These are phyloP conservation scores for Mucor circinelloides DNA, from an alignment of 371 early-diverging fungal genomes.

Conservation along the genomic window DNA sequence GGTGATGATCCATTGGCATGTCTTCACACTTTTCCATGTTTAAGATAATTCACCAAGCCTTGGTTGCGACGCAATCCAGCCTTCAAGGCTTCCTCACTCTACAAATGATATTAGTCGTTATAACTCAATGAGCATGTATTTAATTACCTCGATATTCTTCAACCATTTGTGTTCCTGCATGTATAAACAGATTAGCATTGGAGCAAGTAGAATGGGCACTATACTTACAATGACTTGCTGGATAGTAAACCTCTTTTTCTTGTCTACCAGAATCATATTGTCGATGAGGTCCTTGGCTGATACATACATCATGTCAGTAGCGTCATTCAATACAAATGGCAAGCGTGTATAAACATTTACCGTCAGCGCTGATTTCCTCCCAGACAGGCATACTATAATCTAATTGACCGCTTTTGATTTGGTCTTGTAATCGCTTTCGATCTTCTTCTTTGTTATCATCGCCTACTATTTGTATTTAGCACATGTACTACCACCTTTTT, in stretches of 20 bases:
- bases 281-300: slow-evolving; percentile 19
- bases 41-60: neutral
- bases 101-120: neutral
- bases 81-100: neutral
- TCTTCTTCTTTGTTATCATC: neutral
- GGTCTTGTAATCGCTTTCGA: neutral
- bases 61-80: neutral
- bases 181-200: neutral
- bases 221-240: slow-evolving; percentile 19
- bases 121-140: neutral
- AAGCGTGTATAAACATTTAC: neutral
- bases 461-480: neutral
- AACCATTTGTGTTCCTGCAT: slow-evolving; percentile 27
- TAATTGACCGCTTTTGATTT: slow-evolving; percentile 8
- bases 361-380: slow-evolving; percentile 9
- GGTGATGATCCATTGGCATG: neutral
- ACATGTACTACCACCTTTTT: neutral
- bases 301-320: neutral
- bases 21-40: neutral
- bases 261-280: slow-evolving; percentile 11
- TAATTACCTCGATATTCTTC: slow-evolving; percentile 19
- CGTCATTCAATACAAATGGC: neutral
- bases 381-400: slow-evolving; percentile 8
- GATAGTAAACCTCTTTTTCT: slow-evolving; percentile 11
- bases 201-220: neutral